Conservation (phyloP, 1,284 basidiomycete species). For the Phylloboletellus chloephorus region DNA sequence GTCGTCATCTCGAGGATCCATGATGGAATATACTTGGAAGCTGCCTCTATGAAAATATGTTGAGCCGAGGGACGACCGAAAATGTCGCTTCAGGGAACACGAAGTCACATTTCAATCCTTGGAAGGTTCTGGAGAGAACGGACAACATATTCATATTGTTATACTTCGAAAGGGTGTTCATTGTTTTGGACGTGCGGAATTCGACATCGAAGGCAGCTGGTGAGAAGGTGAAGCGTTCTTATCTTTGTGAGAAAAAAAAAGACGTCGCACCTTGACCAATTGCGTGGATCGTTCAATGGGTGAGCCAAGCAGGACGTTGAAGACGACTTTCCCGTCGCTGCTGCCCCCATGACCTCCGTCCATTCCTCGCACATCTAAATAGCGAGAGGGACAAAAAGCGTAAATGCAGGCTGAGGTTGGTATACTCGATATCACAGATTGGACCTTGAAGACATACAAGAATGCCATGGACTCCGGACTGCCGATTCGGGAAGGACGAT, state of each 20-base stretch:
- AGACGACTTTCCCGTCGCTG: slow-evolving; percentile 28
- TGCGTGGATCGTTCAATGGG: slow-evolving; percentile 41
- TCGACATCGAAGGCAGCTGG: slow-evolving; percentile 42
- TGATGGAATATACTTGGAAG: slow-evolving; percentile 19
- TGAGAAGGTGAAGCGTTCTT: neutral
- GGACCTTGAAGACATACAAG: slow-evolving; percentile 32
- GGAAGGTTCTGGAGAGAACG: slow-evolving; percentile 9
- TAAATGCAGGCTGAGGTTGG: slow-evolving; percentile 1
- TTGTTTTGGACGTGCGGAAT: slow-evolving; percentile 35
- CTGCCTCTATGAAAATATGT: slow-evolving; percentile 20
- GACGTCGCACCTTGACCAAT: slow-evolving; percentile 43
- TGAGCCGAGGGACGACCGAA: slow-evolving; percentile 23
- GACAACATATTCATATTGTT: slow-evolving; percentile 35
- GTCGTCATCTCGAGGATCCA: slow-evolving; percentile 35
- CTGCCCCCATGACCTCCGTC: slow-evolving; percentile 37
- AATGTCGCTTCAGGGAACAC: slow-evolving; percentile 14
- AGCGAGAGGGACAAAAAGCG: slow-evolving; percentile 12
- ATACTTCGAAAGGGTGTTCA: slow-evolving; percentile 35
- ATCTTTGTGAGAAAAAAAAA: slow-evolving; percentile 8
- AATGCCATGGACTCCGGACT: slow-evolving; percentile 36
- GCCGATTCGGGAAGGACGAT: slow-evolving; percentile 41
- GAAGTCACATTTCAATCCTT: neutral
- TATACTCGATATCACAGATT: slow-evolving; percentile 16
- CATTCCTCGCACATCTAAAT: slow-evolving; percentile 42
- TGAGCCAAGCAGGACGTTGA: slow-evolving; percentile 41